phyloP scores from a whole-genome alignment of 2,329 filamentous ascomycete species.

The Hymenoscyphus albidus region DNA sequence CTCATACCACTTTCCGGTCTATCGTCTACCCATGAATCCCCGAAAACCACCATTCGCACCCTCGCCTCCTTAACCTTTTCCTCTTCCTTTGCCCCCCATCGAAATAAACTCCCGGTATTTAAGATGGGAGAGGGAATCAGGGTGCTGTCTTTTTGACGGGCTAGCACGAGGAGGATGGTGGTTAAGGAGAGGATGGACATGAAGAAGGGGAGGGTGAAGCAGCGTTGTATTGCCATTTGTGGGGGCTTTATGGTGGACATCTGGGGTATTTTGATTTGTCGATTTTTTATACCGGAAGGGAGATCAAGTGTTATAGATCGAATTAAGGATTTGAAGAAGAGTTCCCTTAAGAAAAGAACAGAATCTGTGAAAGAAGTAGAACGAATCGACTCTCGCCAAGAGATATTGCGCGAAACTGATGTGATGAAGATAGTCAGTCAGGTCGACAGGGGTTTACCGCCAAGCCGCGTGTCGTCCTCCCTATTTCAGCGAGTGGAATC shows the following conservation, averaged over 20 bases:
- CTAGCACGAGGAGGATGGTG: conserved; percentile 24
- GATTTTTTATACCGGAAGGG: too few species aligned
- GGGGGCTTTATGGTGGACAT: background rate
- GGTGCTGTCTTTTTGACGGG: conserved; percentile 14
- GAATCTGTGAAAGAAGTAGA: too few species aligned
- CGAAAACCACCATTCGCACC: conserved; percentile 32
- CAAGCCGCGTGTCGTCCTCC: too few species aligned
- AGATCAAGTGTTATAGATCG: too few species aligned
- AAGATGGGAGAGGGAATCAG: conserved; percentile 25
- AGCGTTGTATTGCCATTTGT: conserved; percentile 13
- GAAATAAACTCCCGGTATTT: conserved; percentile 22
- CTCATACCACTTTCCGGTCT: conserved; percentile 14
- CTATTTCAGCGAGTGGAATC: too few species aligned
- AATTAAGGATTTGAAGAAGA: too few species aligned
- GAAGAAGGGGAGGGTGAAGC: conserved; percentile 24
- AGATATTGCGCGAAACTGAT: too few species aligned
- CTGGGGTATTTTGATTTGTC: background rate
- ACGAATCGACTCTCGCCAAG: too few species aligned
- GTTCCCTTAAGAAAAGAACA: too few species aligned
- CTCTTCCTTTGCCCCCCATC: conserved; percentile 20
- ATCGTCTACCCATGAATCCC: conserved; percentile 34
- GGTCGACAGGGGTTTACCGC: too few species aligned
- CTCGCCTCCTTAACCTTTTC: conserved; percentile 16
- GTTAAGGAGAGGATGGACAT: conserved; percentile 25
- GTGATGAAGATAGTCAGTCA: too few species aligned